Percentiles rank a stretch among this genome's conserved stretches.
phyloP scores from a whole-genome alignment of 306 rosid genomes.

The Begonia loranthoides region DNA sequence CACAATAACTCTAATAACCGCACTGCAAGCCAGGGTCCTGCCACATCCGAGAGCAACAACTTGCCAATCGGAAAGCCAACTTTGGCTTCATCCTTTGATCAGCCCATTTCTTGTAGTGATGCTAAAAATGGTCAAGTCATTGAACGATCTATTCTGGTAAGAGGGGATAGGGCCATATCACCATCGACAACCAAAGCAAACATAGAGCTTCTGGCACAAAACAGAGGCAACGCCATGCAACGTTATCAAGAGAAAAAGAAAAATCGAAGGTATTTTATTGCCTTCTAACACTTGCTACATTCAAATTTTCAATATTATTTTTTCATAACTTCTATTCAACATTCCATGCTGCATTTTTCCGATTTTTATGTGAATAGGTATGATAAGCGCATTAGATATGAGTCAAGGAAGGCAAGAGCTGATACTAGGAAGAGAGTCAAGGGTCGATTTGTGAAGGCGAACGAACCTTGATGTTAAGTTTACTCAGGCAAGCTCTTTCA shows the following conservation, averaged over 20 bases:
- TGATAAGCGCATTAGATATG: background rate
- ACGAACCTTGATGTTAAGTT: background rate
- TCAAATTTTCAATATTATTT: no score
- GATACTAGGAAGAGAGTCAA: background rate
- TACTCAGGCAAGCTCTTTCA: background rate
- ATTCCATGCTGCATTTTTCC: no score
- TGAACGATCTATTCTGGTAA: conserved; percentile 22
- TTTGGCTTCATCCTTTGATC: conserved; percentile 14
- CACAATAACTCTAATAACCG: conserved; percentile 25
- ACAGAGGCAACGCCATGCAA: conserved; percentile 61
- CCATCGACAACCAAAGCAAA: conserved; percentile 25
- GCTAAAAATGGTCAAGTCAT: conserved; percentile 13
- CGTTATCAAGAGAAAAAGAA: conserved; percentile 72
- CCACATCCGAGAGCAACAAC: conserved; percentile 45
- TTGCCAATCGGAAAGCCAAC: conserved; percentile 20
- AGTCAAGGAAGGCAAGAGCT: background rate
- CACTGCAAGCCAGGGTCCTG: conserved; percentile 30
- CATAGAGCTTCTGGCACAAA: conserved; percentile 37
- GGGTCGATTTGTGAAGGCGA: background rate
- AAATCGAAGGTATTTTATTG: conserved; percentile 34
- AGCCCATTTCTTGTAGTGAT: conserved; percentile 9
- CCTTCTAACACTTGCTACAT: no score
- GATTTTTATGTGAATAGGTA: background rate
- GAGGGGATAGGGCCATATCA: conserved; percentile 21
- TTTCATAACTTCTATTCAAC: no score